Conservation (phyloP, 495 filamentous ascomycete species). For the Penicillium argentinense region DNA sequence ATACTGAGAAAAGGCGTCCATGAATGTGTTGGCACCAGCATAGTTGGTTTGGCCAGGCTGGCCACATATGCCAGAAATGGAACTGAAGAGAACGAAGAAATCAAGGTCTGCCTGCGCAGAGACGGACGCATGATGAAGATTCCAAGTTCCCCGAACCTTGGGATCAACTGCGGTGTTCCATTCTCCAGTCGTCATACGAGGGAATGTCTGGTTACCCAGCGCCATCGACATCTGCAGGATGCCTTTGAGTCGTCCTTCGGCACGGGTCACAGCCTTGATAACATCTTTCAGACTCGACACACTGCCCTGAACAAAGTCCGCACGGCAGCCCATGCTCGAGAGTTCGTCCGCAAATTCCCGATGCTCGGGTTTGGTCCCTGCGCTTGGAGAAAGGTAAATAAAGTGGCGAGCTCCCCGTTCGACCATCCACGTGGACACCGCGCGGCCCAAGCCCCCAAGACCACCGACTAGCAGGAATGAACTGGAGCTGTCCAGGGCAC, state of each 20-base stretch:
- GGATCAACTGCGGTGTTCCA: background rate
- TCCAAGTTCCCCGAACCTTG: constrained; percentile 2
- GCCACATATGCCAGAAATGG: constrained; percentile 30
- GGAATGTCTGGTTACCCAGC: background rate
- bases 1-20: constrained; percentile 26
- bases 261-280: background rate
- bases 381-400: constrained; percentile 41
- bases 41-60: constrained; percentile 36
- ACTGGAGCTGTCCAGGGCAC: background rate
- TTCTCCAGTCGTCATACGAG: background rate
- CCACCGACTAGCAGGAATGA: constrained; percentile 26
- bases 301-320: background rate
- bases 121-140: background rate
- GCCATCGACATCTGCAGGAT: constrained; percentile 1
- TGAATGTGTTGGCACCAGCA: constrained; percentile 25
- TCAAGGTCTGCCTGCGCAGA: constrained; percentile 22
- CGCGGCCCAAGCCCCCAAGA: constrained; percentile 55
- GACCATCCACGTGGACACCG: constrained; percentile 57
- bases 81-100: constrained; percentile 47
- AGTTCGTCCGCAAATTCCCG: background rate
- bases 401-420: constrained; percentile 53
- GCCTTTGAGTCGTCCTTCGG: background rate
- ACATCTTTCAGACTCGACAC: constrained; percentile 3
- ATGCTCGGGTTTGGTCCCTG: constrained; percentile 24
- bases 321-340: background rate